Evolutionary conservation across 805 yeast species (phyloP).

Genomic region (Schwanniomyces yamadae): DNA sequence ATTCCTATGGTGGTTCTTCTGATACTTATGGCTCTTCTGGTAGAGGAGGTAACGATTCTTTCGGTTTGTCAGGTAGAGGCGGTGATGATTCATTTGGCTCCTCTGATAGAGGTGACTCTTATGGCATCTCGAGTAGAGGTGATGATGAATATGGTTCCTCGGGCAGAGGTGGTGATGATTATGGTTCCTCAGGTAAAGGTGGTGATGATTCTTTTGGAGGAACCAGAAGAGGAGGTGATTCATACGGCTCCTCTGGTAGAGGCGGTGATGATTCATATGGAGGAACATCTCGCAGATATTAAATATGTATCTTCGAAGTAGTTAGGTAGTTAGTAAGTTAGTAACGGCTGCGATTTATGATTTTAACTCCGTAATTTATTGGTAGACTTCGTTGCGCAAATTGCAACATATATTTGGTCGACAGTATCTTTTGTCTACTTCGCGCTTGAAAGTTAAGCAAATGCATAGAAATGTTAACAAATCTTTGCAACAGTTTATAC

Average conservation of each 20-base stretch:
- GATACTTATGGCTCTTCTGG: conserved; percentile 14
- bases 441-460: too few species aligned
- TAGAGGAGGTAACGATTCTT: conserved; percentile 11
- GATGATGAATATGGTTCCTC: conserved; percentile 20
- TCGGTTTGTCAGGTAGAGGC: conserved; percentile 12
- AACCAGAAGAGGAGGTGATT: conserved; percentile 11
- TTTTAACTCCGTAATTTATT: too few species aligned
- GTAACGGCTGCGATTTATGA: too few species aligned
- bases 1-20: conserved; percentile 9
- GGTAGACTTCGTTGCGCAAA: too few species aligned
- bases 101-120: conserved; percentile 10
- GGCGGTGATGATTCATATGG: conserved; percentile 11
- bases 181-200: conserved; percentile 7
- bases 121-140: conserved; percentile 14
- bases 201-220: conserved; percentile 16
- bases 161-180: conserved; percentile 10
- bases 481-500: too few species aligned
- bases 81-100: conserved; percentile 15
- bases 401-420: too few species aligned
- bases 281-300: too few species aligned
- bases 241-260: conserved; percentile 15
- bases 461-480: too few species aligned
- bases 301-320: too few species aligned
- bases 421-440: too few species aligned
- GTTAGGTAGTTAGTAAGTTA: too few species aligned